These are phyloP conservation scores for Picochlorum sp. DNA, from an alignment of 139 green algal species.

Conservation along the genomic window DNA sequence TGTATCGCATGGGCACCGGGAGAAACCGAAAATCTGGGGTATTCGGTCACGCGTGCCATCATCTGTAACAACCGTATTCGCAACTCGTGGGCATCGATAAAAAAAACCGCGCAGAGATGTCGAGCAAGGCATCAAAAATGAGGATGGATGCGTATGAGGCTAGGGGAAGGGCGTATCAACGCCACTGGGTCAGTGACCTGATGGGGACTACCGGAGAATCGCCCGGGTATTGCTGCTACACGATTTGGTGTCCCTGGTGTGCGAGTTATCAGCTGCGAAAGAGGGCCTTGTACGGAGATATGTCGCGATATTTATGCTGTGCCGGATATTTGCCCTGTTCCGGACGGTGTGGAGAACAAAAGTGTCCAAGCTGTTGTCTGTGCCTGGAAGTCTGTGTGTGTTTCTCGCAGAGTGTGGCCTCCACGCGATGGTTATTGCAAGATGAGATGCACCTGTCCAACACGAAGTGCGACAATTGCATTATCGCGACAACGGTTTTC, in stretches of 20 bases:
- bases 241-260: slow-evolving; percentile 43
- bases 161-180: slow-evolving; percentile 3
- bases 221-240: slow-evolving; percentile 23
- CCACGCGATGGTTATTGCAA: slow-evolving; percentile 70
- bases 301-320: slow-evolving; percentile 66
- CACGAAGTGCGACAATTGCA: slow-evolving; percentile 78
- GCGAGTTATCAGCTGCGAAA: slow-evolving; percentile 57
- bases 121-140: slow-evolving; percentile 6
- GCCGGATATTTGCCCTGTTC: slow-evolving; percentile 65
- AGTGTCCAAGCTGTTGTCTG: slow-evolving; percentile 60
- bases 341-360: slow-evolving; percentile 46
- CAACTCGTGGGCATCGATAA: no score
- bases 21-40: no score
- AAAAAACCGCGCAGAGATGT: not conserved
- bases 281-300: slow-evolving; percentile 60
- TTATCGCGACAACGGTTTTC: slow-evolving; percentile 59
- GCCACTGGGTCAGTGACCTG: slow-evolving; percentile 1
- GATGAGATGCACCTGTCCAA: slow-evolving; percentile 65
- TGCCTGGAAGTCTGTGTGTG: slow-evolving; percentile 47
- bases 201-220: not conserved
- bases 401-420: slow-evolving; percentile 35
- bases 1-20: no score
- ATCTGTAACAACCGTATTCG: no score
- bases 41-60: no score
- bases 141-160: slow-evolving; percentile 11